Base-by-base conservation (phyloP, 441 rosid genomes). In the Brassica balearica region DNA sequence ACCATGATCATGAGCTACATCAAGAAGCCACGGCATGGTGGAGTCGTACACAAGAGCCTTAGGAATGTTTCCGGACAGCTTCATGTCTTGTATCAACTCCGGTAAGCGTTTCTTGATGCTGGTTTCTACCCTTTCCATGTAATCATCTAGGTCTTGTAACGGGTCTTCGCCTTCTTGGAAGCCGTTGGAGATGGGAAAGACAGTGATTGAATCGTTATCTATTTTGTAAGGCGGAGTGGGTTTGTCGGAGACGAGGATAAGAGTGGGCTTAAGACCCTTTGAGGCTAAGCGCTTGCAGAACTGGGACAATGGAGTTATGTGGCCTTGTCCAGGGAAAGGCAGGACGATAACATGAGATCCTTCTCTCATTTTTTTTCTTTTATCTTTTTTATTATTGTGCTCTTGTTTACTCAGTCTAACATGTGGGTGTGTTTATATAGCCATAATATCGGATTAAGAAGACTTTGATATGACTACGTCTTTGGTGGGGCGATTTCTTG, bases 251-350 rank as follows among this genome's bases (percentile, higher is more conserved):
- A 80, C 72, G 38, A 77, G 46, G 71, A 86, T n/a, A 0, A 87
- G 69, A 22, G 92, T 86, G 48, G 63, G 60, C n/a, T 84, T 82
- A 5, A 84, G 75, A 65, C 89, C 85, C 71, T 82, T 86, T 43
- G 84, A 74, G 38, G 70, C 81, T 53, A 90, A 78, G 36, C 90
- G 88, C 69, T 90, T 89, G 55, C 80, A 73, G 64, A 90, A 90
- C 10, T 89, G 89, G 20, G 86, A 72, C 86, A 91, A 75, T 6
- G 93, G 92, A 51, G 87, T 88, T 38, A 89, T 66, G 81, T 89
- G 94, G 27, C 97, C 94, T 83, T 85, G 89, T 55, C n/a, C 71
- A 2, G 89, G 89, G 65, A 76, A 71, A 1, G 88, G 87, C 12
- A 89, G 12, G 6, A 77, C 85, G 5, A 89, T 43, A 9, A 87